Percentiles rank a stretch among this genome's conserved stretches.
Evolutionary conservation across 257 asterid species (phyloP).

Genomic region (Nemophila menziesii): DNA sequence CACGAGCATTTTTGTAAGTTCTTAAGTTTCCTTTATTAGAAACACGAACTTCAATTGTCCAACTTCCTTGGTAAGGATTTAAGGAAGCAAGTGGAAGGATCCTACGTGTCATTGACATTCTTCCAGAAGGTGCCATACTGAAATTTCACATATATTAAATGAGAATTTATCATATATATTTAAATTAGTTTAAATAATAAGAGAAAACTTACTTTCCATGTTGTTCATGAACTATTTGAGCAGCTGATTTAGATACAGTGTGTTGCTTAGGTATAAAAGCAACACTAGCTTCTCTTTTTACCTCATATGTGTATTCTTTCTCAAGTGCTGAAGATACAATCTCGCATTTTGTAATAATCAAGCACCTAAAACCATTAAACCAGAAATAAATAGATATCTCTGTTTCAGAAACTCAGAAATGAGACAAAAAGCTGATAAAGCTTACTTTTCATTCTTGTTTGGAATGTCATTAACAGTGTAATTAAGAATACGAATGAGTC

Average conservation of each 20-base stretch:
- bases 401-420: not conserved
- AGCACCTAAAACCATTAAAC: slow-evolving; percentile 27
- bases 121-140: slow-evolving; percentile 73
- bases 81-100: slow-evolving; percentile 79
- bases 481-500: slow-evolving; percentile 59
- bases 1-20: slow-evolving; percentile 61
- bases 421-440: not conserved
- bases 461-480: slow-evolving; percentile 73
- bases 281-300: slow-evolving; percentile 23
- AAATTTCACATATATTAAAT: slow-evolving; percentile 3
- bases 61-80: slow-evolving; percentile 85
- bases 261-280: slow-evolving; percentile 63
- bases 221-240: slow-evolving; percentile 72
- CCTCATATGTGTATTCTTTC: slow-evolving; percentile 39
- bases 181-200: not conserved
- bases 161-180: too few relatives aligned
- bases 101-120: slow-evolving; percentile 82
- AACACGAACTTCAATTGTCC: slow-evolving; percentile 85
- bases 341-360: slow-evolving; percentile 66
- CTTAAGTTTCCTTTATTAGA: slow-evolving; percentile 77
- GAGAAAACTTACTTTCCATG: slow-evolving; percentile 47
- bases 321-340: slow-evolving; percentile 62
- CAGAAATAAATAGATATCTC: slow-evolving; percentile 1
- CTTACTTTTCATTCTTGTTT: slow-evolving; percentile 59
- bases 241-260: slow-evolving; percentile 61